Evolutionary conservation across 179 eudicot species (phyloP).

Genomic region (Beta corolliflora): DNA sequence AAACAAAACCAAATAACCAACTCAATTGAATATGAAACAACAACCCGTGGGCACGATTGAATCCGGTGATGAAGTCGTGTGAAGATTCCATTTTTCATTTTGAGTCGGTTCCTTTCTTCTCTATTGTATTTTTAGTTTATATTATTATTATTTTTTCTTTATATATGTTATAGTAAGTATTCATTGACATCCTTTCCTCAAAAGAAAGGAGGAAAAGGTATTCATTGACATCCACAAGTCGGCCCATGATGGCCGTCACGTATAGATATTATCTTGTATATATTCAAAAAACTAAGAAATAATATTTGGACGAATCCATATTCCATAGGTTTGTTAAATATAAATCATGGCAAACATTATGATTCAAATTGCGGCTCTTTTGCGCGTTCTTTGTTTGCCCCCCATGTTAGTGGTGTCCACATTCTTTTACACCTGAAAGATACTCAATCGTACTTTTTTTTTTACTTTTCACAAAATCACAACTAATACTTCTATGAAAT

Average conservation of each 20-base stretch:
- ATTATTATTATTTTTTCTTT: too few relatives aligned
- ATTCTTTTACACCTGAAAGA: background rate
- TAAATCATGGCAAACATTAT: constrained; percentile 22
- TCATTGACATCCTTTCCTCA: too few relatives aligned
- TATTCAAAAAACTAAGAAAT: background rate
- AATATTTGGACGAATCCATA: background rate
- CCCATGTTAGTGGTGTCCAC: constrained; percentile 27
- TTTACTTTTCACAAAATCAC: background rate
- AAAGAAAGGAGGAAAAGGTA: too few relatives aligned
- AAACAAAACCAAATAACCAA: too few relatives aligned
- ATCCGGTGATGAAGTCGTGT: too few relatives aligned
- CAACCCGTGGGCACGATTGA: too few relatives aligned
- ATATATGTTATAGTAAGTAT: background rate
- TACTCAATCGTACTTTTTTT: background rate
- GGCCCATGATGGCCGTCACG: constrained; percentile 14
- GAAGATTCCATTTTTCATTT: too few relatives aligned
- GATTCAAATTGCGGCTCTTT: constrained; percentile 31
- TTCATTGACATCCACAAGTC: background rate
- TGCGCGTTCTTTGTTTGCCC: constrained; percentile 14
- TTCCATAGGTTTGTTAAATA: background rate
- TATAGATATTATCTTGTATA: background rate
- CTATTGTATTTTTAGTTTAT: too few relatives aligned
- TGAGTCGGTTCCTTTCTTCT: too few relatives aligned
- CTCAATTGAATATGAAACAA: too few relatives aligned
- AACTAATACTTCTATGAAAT: background rate